These are phyloP conservation scores for Aethionema arabicum DNA, from an alignment of 345 rosid species.

Conservation along the genomic window DNA sequence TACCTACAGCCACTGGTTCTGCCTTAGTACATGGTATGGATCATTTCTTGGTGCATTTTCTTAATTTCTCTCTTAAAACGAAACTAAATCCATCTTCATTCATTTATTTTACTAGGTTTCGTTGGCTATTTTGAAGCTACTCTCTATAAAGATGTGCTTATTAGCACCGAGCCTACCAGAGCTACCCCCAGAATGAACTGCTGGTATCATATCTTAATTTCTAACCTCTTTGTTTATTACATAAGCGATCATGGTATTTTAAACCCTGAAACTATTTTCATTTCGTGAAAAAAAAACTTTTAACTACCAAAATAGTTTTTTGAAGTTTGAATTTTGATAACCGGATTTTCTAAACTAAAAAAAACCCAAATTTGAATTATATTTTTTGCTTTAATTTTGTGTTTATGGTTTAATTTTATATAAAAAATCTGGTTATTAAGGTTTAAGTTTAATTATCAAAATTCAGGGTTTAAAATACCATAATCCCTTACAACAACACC, in stretches of 20 bases:
- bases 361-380: too few species aligned
- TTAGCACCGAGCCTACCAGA: conserved; percentile 71
- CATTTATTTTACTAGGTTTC: conserved; percentile 49
- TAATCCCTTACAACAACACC: too few species aligned
- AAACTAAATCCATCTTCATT: neutral
- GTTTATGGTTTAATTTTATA: too few species aligned
- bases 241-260: neutral
- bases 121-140: conserved; percentile 78
- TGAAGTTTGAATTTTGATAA: too few species aligned
- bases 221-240: neutral
- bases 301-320: neutral
- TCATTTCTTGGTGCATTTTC: neutral
- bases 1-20: conserved; percentile 64
- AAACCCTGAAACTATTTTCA: neutral
- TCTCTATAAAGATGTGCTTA: conserved; percentile 71
- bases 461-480: too few species aligned
- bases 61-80: conserved; percentile 6
- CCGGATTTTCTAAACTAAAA: too few species aligned
- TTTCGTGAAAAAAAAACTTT: neutral
- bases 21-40: conserved; percentile 74
- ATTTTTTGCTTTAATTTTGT: too few species aligned
- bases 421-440: too few species aligned
- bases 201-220: conserved; percentile 49
- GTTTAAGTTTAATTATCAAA: too few species aligned
- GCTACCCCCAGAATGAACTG: conserved; percentile 80